Percentiles rank a stretch among this genome's conserved stretches.
Conservation (phyloP, 768 basidiomycete species). For the Clitopilus passeckerianus region DNA sequence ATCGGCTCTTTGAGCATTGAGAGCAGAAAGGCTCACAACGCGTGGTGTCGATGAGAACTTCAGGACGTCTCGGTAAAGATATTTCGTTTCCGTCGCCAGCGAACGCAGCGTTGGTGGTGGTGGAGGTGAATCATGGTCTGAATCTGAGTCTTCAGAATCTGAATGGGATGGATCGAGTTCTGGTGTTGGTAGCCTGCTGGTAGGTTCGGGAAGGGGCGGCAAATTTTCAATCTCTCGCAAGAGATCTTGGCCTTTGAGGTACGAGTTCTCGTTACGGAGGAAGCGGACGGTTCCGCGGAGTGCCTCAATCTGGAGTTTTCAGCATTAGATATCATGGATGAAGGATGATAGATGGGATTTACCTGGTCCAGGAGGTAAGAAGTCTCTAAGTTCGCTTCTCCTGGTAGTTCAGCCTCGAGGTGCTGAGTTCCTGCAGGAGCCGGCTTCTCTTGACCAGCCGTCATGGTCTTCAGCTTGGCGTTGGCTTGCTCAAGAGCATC, state of each 20-base stretch:
- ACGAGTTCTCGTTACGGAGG: slow-evolving; percentile 90
- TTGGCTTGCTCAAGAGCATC: slow-evolving; percentile 88
- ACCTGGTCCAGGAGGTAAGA: slow-evolving; percentile 89
- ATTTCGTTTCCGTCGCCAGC: slow-evolving; percentile 76
- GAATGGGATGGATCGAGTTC: slow-evolving; percentile 64
- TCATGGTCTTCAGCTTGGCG: slow-evolving; percentile 67
- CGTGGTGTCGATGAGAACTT: slow-evolving; percentile 76
- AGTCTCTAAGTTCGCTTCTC: slow-evolving; percentile 83
- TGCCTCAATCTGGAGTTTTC: slow-evolving; percentile 65
- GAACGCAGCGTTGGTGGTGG: slow-evolving; percentile 55
- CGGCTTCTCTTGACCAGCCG: slow-evolving; percentile 66
- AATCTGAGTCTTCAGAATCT: slow-evolving; percentile 63
- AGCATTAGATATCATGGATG: slow-evolving; percentile 3
- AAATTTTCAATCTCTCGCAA: slow-evolving; percentile 77
- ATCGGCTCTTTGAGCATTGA: slow-evolving; percentile 45
- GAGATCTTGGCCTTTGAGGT: slow-evolving; percentile 89
- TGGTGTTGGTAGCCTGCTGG: slow-evolving; percentile 53
- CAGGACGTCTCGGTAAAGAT: slow-evolving; percentile 87
- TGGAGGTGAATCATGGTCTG: slow-evolving; percentile 23
- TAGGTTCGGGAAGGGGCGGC: slow-evolving; percentile 52
- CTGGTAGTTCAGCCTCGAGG: slow-evolving; percentile 55
- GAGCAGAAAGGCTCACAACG: slow-evolving; percentile 77
- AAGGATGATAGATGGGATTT: slow-evolving; percentile 1
- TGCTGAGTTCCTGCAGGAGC: slow-evolving; percentile 37
- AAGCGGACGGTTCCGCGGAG: slow-evolving; percentile 89